Base-by-base conservation (phyloP, 2,329 filamentous ascomycete genomes). In the Boeremia exigua region DNA sequence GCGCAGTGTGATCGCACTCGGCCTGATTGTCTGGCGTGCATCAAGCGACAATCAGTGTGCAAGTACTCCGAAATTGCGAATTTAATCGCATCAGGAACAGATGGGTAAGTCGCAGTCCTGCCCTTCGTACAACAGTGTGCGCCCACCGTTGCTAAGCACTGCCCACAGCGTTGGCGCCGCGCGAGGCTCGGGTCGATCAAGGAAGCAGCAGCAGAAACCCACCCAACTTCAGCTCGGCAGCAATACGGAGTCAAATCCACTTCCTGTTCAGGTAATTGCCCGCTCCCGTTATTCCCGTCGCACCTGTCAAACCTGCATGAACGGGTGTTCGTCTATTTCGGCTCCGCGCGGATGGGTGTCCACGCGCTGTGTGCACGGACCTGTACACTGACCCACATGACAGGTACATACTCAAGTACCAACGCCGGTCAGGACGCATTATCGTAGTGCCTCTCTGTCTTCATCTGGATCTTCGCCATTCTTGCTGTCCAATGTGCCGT, bases 41-140 rank as follows among this genome's bases (percentile, higher is more conserved):
- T 91, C 67, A 93, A 92, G 76, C 81, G 90, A 39, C 88, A 92
- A 71, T 90, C 88, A 0, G 82, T 85, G 62, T 94, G 90, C 76
- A 84, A 82, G 74, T 93, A 93, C 77, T 90, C 88, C 0, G 84
- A 86, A 45, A 87, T 92, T 28, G 90, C 90, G 40, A 91, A 92
- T 69, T 78, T 92, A 34, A 84, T 93, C 38, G 79, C 78, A 9
- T 58, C 57, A 12, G 77, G 78, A 11, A 72, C 76, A 43, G 89
- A 91, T 87, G 90, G 78, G 75, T 86, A 79, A 45, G 55, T 54
- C 42, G 32, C 33, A 29, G 44, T 10, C 23, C 15, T 45, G 14
- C 12, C 33, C 32, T 12, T 49, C 28, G 17, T 29, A 23, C 40
- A 48, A 44, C 17, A 36, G 39, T 38, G 44, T 19, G 38, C 39